A percentile compares a stretch with the other conserved stretches of the same genome.
Evolutionary conservation across 768 basidiomycete genomes (phyloP).

Genomic region (Pholiota microspora): DNA sequence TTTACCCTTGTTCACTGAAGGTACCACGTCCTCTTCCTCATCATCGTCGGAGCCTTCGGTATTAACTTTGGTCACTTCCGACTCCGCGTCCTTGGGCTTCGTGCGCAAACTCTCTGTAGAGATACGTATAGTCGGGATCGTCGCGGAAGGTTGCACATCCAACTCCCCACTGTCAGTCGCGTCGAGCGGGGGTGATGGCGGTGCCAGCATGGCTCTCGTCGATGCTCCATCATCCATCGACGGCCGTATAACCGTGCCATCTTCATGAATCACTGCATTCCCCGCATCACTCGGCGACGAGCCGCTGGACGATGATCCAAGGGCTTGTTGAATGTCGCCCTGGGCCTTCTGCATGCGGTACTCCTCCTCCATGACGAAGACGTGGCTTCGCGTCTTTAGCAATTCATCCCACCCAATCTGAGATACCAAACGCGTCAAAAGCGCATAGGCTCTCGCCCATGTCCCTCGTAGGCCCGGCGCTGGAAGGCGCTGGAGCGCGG

Average conservation of each 20-base stretch:
- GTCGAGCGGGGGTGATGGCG: constrained; percentile 29
- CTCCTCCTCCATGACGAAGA: constrained; percentile 99
- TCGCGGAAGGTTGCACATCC: constrained; percentile 23
- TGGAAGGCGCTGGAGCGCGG: constrained; percentile 90
- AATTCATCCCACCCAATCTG: constrained; percentile 99
- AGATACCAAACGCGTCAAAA: constrained; percentile 87
- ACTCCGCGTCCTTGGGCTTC: constrained; percentile 30
- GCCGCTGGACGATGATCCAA: constrained; percentile 13
- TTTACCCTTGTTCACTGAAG: constrained; percentile 19
- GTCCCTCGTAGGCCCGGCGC: constrained; percentile 94
- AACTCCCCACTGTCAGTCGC: constrained; percentile 23
- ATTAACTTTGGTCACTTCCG: constrained; percentile 19
- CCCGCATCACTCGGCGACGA: constrained; percentile 30
- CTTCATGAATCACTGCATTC: constrained; percentile 57
- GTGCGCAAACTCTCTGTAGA: constrained; percentile 60
- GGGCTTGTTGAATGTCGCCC: constrained; percentile 52
- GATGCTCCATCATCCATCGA: constrained; percentile 65
- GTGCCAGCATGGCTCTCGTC: constrained; percentile 56
- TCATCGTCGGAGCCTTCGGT: background rate
- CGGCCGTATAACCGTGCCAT: constrained; percentile 46
- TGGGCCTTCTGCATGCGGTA: constrained; percentile 96
- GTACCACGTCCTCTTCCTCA: constrained; percentile 16
- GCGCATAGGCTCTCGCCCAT: constrained; percentile 90
- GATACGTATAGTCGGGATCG: constrained; percentile 68
- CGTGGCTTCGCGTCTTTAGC: constrained; percentile 87